Percentiles rank a stretch among this genome's conserved stretches.
Conservation (phyloP, 805 yeast genomes). For the Torulaspora delbrueckii region DNA sequence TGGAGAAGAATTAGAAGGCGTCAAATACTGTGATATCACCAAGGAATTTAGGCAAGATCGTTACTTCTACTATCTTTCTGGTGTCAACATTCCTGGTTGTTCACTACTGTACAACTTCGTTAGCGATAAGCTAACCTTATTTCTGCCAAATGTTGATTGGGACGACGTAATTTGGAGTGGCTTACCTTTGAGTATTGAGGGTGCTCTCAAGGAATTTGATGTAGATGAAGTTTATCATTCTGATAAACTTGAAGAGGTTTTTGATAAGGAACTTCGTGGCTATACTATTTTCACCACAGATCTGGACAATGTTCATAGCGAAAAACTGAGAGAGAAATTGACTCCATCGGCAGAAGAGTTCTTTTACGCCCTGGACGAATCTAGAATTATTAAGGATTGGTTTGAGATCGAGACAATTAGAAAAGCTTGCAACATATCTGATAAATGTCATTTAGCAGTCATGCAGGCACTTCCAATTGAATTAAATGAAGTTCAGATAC, state of each 20-base stretch:
- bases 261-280: slow-evolving; percentile 21
- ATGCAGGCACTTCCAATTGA: slow-evolving; percentile 91
- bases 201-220: slow-evolving; percentile 63
- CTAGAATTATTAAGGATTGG: slow-evolving; percentile 78
- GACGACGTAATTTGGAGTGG: slow-evolving; percentile 99
- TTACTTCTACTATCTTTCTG: slow-evolving; percentile 82
- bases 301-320: slow-evolving; percentile 42
- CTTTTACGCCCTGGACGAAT: slow-evolving; percentile 76
- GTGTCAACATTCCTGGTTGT: slow-evolving; percentile 75
- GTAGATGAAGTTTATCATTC: slow-evolving; percentile 76
- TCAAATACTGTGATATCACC: slow-evolving; percentile 74
- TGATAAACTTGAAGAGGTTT: slow-evolving; percentile 39
- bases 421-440: slow-evolving; percentile 80
- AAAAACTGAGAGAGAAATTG: slow-evolving; percentile 36
- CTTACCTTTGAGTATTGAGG: slow-evolving; percentile 61
- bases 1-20: slow-evolving; percentile 54
- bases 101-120: slow-evolving; percentile 55
- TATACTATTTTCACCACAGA: slow-evolving; percentile 48
- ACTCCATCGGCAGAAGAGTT: slow-evolving; percentile 45
- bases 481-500: slow-evolving; percentile 81
- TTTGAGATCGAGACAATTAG: slow-evolving; percentile 73
- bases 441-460: slow-evolving; percentile 82
- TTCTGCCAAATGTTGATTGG: slow-evolving; percentile 74
- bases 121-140: slow-evolving; percentile 58
- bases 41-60: slow-evolving; percentile 83